Percentiles rank a stretch among this genome's conserved stretches.
These are phyloP conservation scores for Termitomyces sp. DNA, from an alignment of 768 basidiomycete genomes.

Conservation along the genomic window DNA sequence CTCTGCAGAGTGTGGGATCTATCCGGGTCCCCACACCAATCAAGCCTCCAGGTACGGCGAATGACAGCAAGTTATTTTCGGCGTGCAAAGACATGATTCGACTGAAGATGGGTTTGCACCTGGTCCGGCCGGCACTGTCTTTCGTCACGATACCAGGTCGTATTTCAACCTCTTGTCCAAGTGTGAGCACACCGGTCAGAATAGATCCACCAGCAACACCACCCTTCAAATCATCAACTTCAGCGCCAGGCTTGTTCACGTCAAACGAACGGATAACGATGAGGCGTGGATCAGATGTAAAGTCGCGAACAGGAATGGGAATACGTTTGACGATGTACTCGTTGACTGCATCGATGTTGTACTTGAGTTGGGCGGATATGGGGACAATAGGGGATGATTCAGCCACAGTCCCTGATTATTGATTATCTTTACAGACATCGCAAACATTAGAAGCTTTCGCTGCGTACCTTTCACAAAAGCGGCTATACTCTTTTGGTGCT, in stretches of 20 bases:
- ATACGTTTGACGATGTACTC: slow-evolving; percentile 98
- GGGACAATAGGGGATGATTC: slow-evolving; percentile 97
- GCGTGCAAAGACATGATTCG: slow-evolving; percentile 89
- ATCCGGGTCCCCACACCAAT: slow-evolving; percentile 98
- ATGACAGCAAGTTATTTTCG: slow-evolving; percentile 90
- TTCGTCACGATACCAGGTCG: slow-evolving; percentile 96
- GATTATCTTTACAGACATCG: not conserved
- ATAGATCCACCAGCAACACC: slow-evolving; percentile 98
- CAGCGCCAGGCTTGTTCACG: slow-evolving; percentile 98
- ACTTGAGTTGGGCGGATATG: slow-evolving; percentile 97
- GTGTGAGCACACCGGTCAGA: slow-evolving; percentile 82
- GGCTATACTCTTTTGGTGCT: slow-evolving; percentile 94
- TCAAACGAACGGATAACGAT: slow-evolving; percentile 99
- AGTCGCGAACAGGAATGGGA: slow-evolving; percentile 92
- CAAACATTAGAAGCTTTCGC: slow-evolving; percentile 13
- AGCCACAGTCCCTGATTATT: slow-evolving; percentile 85
- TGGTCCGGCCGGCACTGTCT: slow-evolving; percentile 83
- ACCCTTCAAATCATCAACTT: slow-evolving; percentile 95
- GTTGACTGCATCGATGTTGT: slow-evolving; percentile 99
- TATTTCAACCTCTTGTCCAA: slow-evolving; percentile 95
- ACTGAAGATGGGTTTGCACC: slow-evolving; percentile 92
- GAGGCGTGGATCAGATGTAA: slow-evolving; percentile 84
- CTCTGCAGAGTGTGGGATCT: slow-evolving; percentile 94
- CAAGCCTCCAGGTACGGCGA: slow-evolving; percentile 95
- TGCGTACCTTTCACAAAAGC: slow-evolving; percentile 87